Percentiles rank a stretch among this genome's conserved stretches.
phyloP scores from a whole-genome alignment of 352 stramenopile species.

The Pythium periplocum region DNA sequence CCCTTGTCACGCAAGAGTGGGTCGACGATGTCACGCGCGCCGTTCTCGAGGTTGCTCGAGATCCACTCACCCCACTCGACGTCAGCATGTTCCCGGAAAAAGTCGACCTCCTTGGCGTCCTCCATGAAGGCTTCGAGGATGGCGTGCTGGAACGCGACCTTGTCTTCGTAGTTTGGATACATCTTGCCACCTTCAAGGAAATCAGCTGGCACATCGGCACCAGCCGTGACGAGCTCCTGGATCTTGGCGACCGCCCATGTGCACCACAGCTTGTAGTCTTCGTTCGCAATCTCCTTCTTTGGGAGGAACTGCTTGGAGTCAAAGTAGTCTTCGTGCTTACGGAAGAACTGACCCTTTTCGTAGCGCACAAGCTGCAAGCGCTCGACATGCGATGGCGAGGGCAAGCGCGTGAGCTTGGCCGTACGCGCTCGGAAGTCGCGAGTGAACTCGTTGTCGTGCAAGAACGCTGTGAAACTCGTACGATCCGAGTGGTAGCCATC shows the following conservation, averaged over 20 bases:
- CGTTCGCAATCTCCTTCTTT: constrained; percentile 25
- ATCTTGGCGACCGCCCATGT: constrained; percentile 40
- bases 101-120: constrained; percentile 36
- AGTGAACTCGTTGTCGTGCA: constrained; percentile 60
- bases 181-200: constrained; percentile 32
- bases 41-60: constrained; percentile 30
- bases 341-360: constrained; percentile 63
- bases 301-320: constrained; percentile 61
- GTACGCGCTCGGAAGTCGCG: constrained; percentile 49
- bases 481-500: constrained; percentile 56
- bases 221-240: constrained; percentile 13
- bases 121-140: constrained; percentile 49
- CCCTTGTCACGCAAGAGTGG: constrained; percentile 42
- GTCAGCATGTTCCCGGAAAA: constrained; percentile 52
- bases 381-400: constrained; percentile 44
- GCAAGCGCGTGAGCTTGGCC: constrained; percentile 38
- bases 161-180: constrained; percentile 44
- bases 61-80: constrained; percentile 48
- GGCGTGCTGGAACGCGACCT: constrained; percentile 39
- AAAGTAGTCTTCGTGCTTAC: constrained; percentile 77
- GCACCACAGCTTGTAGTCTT: constrained; percentile 43
- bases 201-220: constrained; percentile 24
- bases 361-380: constrained; percentile 68
- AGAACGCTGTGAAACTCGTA: constrained; percentile 68
- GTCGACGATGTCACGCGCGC: constrained; percentile 38